Conservation (phyloP, 2,329 filamentous ascomycete genomes). For the Gnomoniopsis sp. region DNA sequence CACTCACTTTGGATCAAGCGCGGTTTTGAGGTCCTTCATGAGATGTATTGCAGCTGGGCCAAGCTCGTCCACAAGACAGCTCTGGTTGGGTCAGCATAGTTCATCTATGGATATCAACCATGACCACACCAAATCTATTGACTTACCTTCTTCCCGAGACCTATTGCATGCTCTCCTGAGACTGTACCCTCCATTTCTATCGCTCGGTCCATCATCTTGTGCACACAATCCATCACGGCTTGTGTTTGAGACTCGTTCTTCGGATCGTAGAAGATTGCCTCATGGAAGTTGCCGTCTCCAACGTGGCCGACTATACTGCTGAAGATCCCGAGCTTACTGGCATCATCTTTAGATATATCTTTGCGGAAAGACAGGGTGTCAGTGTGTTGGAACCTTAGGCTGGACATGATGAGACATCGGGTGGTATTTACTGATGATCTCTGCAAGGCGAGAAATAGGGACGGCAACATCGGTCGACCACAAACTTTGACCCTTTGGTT, state of each 20-base stretch:
- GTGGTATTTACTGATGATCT: constrained; percentile 51
- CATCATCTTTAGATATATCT: constrained; percentile 59
- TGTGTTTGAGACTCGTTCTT: constrained; percentile 42
- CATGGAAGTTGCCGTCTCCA: constrained; percentile 66
- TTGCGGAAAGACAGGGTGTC: neutral
- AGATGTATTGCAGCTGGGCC: constrained; percentile 58
- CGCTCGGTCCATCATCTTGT: constrained; percentile 63
- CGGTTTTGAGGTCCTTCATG: constrained; percentile 61
- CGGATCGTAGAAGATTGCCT: constrained; percentile 39
- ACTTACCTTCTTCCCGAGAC: constrained; percentile 48
- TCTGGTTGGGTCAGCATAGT: constrained; percentile 18
- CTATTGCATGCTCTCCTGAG: constrained; percentile 64
- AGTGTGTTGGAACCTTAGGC: neutral
- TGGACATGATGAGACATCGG: neutral
- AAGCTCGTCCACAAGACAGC: constrained; percentile 48
- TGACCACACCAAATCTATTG: constrained; percentile 44
- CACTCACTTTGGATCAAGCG: constrained; percentile 53
- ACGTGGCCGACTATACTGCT: constrained; percentile 63
- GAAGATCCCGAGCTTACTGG: constrained; percentile 52
- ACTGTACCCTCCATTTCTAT: constrained; percentile 67
- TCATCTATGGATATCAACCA: constrained; percentile 20
- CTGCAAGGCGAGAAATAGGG: constrained; percentile 66
- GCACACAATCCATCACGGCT: constrained; percentile 48
- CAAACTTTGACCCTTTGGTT: constrained; percentile 56
- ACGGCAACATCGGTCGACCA: constrained; percentile 84